Evolutionary conservation across 1,284 basidiomycete species (phyloP).

Genomic region (Moniliella sp.): DNA sequence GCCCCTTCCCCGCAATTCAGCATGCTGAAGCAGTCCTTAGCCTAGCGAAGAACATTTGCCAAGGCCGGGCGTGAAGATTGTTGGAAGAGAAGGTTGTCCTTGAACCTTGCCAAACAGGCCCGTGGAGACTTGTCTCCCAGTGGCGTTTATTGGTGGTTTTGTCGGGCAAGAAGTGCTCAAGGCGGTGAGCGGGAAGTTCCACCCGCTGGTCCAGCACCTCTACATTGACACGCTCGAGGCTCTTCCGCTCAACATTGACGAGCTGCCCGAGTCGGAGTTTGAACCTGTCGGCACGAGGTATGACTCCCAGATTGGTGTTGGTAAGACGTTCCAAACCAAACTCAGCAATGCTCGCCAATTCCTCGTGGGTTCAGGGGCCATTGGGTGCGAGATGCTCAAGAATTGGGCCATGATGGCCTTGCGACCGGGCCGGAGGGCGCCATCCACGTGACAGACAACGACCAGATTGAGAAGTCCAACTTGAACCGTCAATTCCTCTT

Average conservation of each 20-base stretch:
- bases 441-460: slow-evolving; percentile 87
- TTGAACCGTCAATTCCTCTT: slow-evolving; percentile 96
- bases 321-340: slow-evolving; percentile 74
- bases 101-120: slow-evolving; percentile 76
- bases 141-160: slow-evolving; percentile 86
- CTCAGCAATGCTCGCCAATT: slow-evolving; percentile 78
- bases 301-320: slow-evolving; percentile 85
- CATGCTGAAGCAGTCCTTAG: slow-evolving; percentile 53
- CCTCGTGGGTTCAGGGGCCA: slow-evolving; percentile 89
- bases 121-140: slow-evolving; percentile 72
- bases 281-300: slow-evolving; percentile 65
- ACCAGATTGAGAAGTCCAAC: slow-evolving; percentile 98
- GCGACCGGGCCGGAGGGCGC: slow-evolving; percentile 57
- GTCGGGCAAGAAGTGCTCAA: slow-evolving; percentile 95
- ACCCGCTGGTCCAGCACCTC: slow-evolving; percentile 79
- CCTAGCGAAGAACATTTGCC: slow-evolving; percentile 52
- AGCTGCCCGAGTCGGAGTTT: slow-evolving; percentile 58
- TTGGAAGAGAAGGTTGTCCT: slow-evolving; percentile 57
- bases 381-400: slow-evolving; percentile 99
- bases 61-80: slow-evolving; percentile 42
- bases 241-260: slow-evolving; percentile 26
- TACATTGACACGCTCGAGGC: slow-evolving; percentile 98
- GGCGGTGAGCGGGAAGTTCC: slow-evolving; percentile 91
- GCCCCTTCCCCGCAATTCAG: slow-evolving; percentile 59
- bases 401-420: slow-evolving; percentile 99